Base-by-base conservation (phyloP, 1,284 basidiomycete genomes). In the Austropuccinia psidii region DNA sequence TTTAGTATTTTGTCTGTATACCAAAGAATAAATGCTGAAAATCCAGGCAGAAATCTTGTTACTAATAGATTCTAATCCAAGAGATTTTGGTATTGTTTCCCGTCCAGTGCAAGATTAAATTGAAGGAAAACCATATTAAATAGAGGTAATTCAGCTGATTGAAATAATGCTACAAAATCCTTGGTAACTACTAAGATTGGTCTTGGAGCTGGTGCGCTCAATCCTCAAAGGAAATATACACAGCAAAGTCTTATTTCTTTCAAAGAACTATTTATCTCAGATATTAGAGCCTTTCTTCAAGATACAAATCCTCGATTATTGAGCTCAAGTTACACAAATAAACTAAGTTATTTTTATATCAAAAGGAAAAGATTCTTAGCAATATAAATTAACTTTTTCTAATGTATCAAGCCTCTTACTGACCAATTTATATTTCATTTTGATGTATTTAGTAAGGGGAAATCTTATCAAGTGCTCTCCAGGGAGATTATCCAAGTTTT, bases 11-110 rank as follows among this genome's bases (percentile, higher is more conserved):
- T 94, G 95, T 27, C 87, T 93, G 0, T 83, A 97, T 77, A 86
- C 87, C 17, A 96, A 93, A 81, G 92, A 93, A 80, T 98, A 98
- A 81, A 95, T 96, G 0, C 95, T 95, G 0, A 99, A 98, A 82
- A 92, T 94, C 33, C 86, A 97, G 45, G 93, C 94, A 0, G 96
- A 99, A 80, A 89, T 93, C 0, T 81, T 97, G 57, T 82, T 85
- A 24, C 98, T 95, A 93, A 86, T 98, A 74, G 93, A 95, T 75
- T 86, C 88, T 72, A 88, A 90, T 13, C 82, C 98, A 33, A 85
- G 85, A n/a, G 96, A 98, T 73, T 99, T 99, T 80, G 96, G 96
- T 35, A 90, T 93, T 69, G 85, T 86, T 19, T 95, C 94, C 9
- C 81, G 98, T 19, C 88, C 91, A 1, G 84, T 98, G 55, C 86